A percentile compares a stretch with the other conserved stretches of the same genome.
Evolutionary conservation across 1,284 basidiomycete genomes (phyloP).

Genomic region (Hymenochaete sp.): DNA sequence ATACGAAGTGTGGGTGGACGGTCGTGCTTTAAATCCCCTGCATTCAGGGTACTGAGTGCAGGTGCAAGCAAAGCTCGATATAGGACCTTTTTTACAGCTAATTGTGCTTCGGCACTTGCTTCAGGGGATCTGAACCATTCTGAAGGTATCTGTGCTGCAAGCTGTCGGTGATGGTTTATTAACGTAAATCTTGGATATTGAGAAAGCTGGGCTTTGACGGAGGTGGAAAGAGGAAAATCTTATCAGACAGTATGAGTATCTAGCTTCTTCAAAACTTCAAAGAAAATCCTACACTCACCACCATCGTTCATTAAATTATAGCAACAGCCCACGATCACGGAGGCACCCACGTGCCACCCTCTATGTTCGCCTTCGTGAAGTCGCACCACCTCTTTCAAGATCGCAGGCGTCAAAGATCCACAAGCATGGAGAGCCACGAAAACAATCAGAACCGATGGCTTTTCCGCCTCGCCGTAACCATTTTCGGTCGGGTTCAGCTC

Average conservation of each 20-base stretch:
- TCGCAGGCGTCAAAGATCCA: slow-evolving; percentile 40
- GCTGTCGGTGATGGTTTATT: slow-evolving; percentile 38
- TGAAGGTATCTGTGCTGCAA: slow-evolving; percentile 42
- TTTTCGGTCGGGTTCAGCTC: slow-evolving; percentile 7
- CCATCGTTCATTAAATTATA: slow-evolving; percentile 40
- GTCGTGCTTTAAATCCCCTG: neutral
- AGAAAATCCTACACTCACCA: slow-evolving; percentile 25
- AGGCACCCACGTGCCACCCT: slow-evolving; percentile 33
- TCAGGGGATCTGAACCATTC: slow-evolving; percentile 31
- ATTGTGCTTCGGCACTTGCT: slow-evolving; percentile 24
- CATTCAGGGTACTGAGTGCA: neutral
- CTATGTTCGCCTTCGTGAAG: neutral
- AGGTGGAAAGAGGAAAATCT: slow-evolving; percentile 36
- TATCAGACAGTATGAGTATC: slow-evolving; percentile 24
- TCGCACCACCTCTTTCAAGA: slow-evolving; percentile 32
- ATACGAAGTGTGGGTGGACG: slow-evolving; percentile 18
- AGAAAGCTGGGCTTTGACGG: slow-evolving; percentile 20
- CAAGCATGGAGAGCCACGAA: slow-evolving; percentile 58
- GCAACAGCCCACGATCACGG: slow-evolving; percentile 43
- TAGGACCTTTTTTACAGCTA: slow-evolving; percentile 53
- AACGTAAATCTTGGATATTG: slow-evolving; percentile 11
- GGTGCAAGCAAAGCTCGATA: slow-evolving; percentile 48
- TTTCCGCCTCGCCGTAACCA: neutral
- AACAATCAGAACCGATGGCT: slow-evolving; percentile 37
- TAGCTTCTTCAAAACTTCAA: slow-evolving; percentile 16